These are phyloP conservation scores for Brasenia schreberi DNA, from an alignment of 164 flowering plant genomes.

Conservation along the genomic window DNA sequence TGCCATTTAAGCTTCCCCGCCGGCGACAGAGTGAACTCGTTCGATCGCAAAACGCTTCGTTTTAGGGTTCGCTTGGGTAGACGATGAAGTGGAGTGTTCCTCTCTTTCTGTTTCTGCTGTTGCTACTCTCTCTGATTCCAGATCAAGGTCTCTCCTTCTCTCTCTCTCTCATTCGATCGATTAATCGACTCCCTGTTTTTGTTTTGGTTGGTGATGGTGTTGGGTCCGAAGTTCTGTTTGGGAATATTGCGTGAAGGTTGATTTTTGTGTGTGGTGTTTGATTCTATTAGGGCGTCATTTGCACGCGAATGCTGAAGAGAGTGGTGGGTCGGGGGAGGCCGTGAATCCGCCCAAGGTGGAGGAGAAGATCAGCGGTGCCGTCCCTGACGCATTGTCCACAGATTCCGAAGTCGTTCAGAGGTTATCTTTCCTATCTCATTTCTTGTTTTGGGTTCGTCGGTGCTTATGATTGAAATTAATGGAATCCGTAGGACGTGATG, in stretches of 20 bases:
- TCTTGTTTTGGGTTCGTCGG: neutral
- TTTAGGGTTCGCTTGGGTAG: neutral
- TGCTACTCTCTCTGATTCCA: conserved; percentile 53
- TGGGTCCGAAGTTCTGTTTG: neutral
- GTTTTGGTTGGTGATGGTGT: neutral
- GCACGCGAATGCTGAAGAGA: conserved; percentile 72
- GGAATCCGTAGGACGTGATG: neutral
- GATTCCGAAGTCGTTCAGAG: conserved; percentile 93
- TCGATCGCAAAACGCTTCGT: neutral
- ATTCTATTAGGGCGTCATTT: conserved; percentile 48
- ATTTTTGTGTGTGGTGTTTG: neutral
- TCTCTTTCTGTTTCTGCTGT: conserved; percentile 48
- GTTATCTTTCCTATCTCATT: conserved; percentile 15
- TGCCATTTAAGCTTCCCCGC: neutral
- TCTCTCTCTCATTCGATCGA: neutral
- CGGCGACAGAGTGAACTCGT: neutral
- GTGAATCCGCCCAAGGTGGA: conserved; percentile 93
- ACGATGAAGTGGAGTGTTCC: conserved; percentile 91
- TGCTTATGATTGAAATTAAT: neutral
- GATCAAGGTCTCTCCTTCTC: conserved; percentile 55
- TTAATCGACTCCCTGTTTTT: neutral
- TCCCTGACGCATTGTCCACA: conserved; percentile 80
- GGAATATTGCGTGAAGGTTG: neutral
- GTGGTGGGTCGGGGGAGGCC: conserved; percentile 41
- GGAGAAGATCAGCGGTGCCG: conserved; percentile 70